These are phyloP conservation scores for Hyphodiscus sp. DNA, from an alignment of 2,329 filamentous ascomycete species.

Conservation along the genomic window DNA sequence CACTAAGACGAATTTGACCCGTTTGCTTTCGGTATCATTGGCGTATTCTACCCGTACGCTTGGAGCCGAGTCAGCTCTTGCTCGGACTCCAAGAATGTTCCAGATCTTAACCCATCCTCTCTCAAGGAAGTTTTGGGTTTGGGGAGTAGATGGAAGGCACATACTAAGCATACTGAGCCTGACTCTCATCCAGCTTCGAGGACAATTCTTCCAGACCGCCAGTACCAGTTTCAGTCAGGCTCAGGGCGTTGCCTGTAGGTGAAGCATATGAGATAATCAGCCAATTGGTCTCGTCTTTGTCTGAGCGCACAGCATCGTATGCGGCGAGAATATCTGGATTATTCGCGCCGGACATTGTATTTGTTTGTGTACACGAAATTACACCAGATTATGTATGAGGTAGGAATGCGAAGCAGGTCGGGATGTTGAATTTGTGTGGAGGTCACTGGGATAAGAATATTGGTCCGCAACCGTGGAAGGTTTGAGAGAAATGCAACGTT, in stretches of 20 bases:
- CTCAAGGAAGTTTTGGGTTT: background rate
- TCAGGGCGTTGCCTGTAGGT: conserved; percentile 48
- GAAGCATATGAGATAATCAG: conserved; percentile 57
- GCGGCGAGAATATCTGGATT: conserved; percentile 54
- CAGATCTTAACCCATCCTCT: background rate
- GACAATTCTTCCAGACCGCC: conserved; percentile 55
- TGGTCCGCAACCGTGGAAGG: background rate
- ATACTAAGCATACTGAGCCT: conserved; percentile 24
- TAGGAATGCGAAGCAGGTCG: no score
- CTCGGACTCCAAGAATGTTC: no score
- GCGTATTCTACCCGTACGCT: conserved; percentile 57
- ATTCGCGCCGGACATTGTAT: conserved; percentile 49
- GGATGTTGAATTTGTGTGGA: background rate
- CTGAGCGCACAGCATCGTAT: conserved; percentile 60
- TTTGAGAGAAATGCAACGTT: background rate
- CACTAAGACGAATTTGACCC: conserved; percentile 62
- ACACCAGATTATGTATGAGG: no score
- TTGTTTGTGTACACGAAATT: background rate
- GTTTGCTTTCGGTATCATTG: conserved; percentile 62
- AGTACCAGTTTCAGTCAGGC: conserved; percentile 49
- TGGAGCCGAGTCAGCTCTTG: conserved; percentile 40
- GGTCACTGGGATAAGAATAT: background rate
- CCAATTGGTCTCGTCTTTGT: conserved; percentile 62
- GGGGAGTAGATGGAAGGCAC: background rate
- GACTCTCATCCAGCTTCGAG: conserved; percentile 42